Evolutionary conservation across 176 grass and related monocot genomes (phyloP), one percentile per base, ranked within the genome.

Genomic region (Raddia guianensis): DNA sequence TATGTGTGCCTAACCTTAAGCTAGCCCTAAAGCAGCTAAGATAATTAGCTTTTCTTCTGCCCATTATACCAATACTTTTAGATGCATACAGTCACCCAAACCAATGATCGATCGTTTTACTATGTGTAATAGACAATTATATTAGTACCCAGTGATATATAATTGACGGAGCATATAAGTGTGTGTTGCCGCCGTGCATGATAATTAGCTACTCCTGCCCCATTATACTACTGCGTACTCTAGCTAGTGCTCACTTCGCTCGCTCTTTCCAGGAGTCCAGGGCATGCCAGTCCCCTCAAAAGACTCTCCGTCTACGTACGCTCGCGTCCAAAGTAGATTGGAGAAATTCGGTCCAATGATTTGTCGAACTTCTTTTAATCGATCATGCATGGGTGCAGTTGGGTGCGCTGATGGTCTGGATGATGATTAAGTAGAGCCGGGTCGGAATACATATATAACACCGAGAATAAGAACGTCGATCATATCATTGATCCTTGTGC

Each of bases 1-100:
- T 68, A 61, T 70, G 70, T 61, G 42, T 72, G 66, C 66, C 86
- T 75, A 88, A 84, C 75, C 86, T 72, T 78, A 78, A 81, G 71
- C 32, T 43, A 81, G 71, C 32, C 32, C 14, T 54, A 53, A 57
- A 71, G 27, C 37, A 32, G 5, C 50, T 66, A 66, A 49, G 13
- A 53, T 37, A 52, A 18, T 56, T 20, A 49, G 69, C 84, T 73
- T 63, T 73, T 63, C 67, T 37, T 43, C 32, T 14, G 3, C 18
- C 20, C 49, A 9, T 45, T 74, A 2, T 10, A 57, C 15, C 27
- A 27, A 27, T 27, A 27, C 27, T 27, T 27, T 27, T 27, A 27
- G 27, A 27, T 27, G 27, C 27, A 27, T 27, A 27, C 27, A 27
- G 27, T 27, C 27, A 27, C 27, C 27, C 27, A 27, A 27, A 27